Conservation (phyloP, 2,329 filamentous ascomycete species). For the Magnaporthiopsis rhizophila region DNA sequence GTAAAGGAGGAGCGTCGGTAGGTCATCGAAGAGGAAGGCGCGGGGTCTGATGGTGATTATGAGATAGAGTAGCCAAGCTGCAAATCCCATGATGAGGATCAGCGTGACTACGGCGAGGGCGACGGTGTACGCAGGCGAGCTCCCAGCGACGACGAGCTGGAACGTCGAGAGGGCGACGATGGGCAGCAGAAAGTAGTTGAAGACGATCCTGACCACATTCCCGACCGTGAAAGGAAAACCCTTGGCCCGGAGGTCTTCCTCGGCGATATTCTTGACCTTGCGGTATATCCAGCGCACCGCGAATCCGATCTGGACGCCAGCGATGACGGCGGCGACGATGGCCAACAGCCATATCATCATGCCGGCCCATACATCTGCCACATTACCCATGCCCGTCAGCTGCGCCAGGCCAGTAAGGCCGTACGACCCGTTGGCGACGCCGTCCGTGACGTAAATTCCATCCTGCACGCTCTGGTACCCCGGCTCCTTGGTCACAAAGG, state of each 20-base stretch:
- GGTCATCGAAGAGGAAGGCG: conserved; percentile 84
- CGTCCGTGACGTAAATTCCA: conserved; percentile 77
- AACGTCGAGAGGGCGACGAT: conserved; percentile 83
- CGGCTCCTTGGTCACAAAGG: conserved; percentile 63
- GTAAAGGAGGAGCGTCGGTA: conserved; percentile 81
- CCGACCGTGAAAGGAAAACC: conserved; percentile 82
- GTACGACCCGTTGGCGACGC: conserved; percentile 41
- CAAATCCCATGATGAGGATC: conserved; percentile 62
- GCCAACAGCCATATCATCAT: conserved; percentile 87
- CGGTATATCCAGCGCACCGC: conserved; percentile 68
- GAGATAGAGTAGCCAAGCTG: conserved; percentile 70
- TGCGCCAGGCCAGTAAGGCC: conserved; percentile 75
- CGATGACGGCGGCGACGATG: conserved; percentile 59
- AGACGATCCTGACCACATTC: conserved; percentile 74
- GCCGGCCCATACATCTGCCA: conserved; percentile 82
- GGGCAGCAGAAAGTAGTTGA: conserved; percentile 87
- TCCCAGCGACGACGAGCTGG: conserved; percentile 69
- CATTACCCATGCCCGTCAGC: conserved; percentile 68
- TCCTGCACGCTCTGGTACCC: conserved; percentile 64
- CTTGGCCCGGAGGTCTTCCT: conserved; percentile 84
- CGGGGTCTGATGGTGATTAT: conserved; percentile 76
- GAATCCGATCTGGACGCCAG: conserved; percentile 72
- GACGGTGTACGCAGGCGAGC: conserved; percentile 63
- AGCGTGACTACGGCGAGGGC: conserved; percentile 70
- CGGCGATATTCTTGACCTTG: conserved; percentile 59